Percentiles rank a stretch among this genome's conserved stretches.
Conservation (phyloP, 306 rosid genomes). For the Pyrus pyrifolia region DNA sequence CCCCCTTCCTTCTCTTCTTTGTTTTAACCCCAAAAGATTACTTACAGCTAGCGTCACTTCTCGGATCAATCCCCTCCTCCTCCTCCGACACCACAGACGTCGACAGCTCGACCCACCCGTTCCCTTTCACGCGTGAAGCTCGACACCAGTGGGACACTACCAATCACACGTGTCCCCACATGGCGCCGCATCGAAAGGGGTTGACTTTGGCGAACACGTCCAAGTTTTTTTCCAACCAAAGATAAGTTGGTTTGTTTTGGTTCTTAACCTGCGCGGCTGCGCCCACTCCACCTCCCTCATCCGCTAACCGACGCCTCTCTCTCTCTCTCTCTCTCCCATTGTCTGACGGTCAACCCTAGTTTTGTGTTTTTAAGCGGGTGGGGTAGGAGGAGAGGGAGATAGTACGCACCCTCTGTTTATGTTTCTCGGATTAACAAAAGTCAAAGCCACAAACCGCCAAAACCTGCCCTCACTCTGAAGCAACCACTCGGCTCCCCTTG, state of each 20-base stretch:
- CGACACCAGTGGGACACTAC: conserved; percentile 5
- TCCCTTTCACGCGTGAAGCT: conserved; percentile 19
- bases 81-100: not conserved
- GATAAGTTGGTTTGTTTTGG: not conserved
- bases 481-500: conserved; percentile 26
- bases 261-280: conserved; percentile 3
- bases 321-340: conserved; percentile 16
- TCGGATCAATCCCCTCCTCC: not conserved
- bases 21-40: not conserved
- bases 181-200: conserved; percentile 3
- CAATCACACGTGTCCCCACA: not conserved
- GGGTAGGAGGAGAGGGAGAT: not conserved
- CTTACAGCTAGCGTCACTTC: conserved; percentile 4
- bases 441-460: conserved; percentile 56
- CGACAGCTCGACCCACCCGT: conserved; percentile 18
- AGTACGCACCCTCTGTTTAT: conserved; percentile 8
- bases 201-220: conserved; percentile 29
- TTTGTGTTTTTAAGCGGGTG: conserved; percentile 5
- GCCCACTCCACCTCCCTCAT: conserved; percentile 9
- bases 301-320: conserved; percentile 38
- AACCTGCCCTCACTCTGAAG: conserved; percentile 55
- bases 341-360: conserved; percentile 45
- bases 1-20: not conserved
- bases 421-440: conserved; percentile 32
- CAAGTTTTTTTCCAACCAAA: not conserved